Conservation (phyloP, 108 stramenopile genomes). For the Nitzschia sp. region DNA sequence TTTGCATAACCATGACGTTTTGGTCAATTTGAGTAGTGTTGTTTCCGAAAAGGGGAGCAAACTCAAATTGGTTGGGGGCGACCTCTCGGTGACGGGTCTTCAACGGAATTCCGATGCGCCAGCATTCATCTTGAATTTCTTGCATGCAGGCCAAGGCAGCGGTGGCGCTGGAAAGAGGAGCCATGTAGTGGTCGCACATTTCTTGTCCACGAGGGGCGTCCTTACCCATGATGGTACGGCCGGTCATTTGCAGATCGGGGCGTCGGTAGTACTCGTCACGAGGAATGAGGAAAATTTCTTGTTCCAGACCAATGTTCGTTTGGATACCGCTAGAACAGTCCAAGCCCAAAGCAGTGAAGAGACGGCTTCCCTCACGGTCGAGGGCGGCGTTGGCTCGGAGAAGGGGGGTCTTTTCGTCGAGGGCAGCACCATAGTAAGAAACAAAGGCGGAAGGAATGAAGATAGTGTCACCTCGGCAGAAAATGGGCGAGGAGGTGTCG, state of each 20-base stretch:
- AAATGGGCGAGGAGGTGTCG: slow-evolving; percentile 89
- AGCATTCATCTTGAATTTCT: slow-evolving; percentile 93
- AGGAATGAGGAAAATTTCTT: slow-evolving; percentile 96
- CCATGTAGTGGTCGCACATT: slow-evolving; percentile 97
- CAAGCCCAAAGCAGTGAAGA: slow-evolving; percentile 77
- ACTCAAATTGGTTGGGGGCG: slow-evolving; percentile 95
- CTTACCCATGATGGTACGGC: slow-evolving; percentile 93
- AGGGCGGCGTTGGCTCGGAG: slow-evolving; percentile 89
- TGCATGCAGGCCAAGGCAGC: slow-evolving; percentile 91
- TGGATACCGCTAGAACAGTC: slow-evolving; percentile 62
- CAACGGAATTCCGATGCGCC: slow-evolving; percentile 85
- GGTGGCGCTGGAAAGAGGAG: slow-evolving; percentile 74
- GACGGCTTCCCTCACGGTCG: slow-evolving; percentile 80
- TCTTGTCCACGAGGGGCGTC: slow-evolving; percentile 94
- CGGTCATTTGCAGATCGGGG: slow-evolving; percentile 91
- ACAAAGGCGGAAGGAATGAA: slow-evolving; percentile 93
- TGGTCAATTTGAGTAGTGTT: slow-evolving; percentile 94
- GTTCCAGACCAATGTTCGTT: slow-evolving; percentile 95
- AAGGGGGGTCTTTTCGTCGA: slow-evolving; percentile 97
- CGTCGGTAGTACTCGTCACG: slow-evolving; percentile 90
- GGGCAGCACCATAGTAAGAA: slow-evolving; percentile 90
- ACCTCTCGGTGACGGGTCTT: slow-evolving; percentile 96
- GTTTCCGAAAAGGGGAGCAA: slow-evolving; percentile 89
- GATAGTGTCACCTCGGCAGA: slow-evolving; percentile 92
- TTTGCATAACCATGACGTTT: slow-evolving; percentile 96